Conservation (phyloP, 495 filamentous ascomycete genomes). For the Penicillium canariense region DNA sequence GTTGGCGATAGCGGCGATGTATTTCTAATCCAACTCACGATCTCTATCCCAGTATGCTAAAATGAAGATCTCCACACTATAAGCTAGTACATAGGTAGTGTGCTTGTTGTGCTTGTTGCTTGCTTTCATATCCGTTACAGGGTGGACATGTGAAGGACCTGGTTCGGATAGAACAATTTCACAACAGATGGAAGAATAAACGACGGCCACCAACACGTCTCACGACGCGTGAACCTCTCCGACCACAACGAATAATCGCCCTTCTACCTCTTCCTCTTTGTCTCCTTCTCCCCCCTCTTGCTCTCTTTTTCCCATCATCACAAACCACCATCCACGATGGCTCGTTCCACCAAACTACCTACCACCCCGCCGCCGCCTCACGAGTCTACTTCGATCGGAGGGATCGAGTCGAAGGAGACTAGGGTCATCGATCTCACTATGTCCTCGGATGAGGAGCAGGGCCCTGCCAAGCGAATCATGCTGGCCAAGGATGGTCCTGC, state of each 20-base stretch:
- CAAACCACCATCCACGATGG: not conserved
- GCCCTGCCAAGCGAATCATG: not conserved
- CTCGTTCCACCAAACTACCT: not conserved
- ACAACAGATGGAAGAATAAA: not conserved
- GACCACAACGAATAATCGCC: not conserved
- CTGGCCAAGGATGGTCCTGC: not conserved
- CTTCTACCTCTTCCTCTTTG: not conserved
- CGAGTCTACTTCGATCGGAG: not conserved
- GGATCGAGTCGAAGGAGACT: not conserved
- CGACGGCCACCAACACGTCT: not conserved
- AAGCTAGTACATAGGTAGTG: too few species aligned
- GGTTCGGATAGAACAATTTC: not conserved
- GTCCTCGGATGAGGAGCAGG: not conserved
- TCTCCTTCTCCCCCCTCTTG: not conserved
- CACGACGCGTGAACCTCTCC: not conserved
- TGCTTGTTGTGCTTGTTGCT: too few species aligned
- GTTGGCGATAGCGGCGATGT: slow-evolving; percentile 22
- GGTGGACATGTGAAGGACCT: not conserved
- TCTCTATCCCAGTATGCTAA: not conserved
- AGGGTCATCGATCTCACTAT: not conserved
- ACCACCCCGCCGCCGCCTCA: not conserved
- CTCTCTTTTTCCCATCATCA: not conserved
- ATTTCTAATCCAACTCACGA: too few species aligned
- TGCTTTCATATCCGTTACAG: not conserved
- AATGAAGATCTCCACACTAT: too few species aligned